Conservation (phyloP, 805 yeast genomes). For the Kurtzmaniella cleridarum region DNA sequence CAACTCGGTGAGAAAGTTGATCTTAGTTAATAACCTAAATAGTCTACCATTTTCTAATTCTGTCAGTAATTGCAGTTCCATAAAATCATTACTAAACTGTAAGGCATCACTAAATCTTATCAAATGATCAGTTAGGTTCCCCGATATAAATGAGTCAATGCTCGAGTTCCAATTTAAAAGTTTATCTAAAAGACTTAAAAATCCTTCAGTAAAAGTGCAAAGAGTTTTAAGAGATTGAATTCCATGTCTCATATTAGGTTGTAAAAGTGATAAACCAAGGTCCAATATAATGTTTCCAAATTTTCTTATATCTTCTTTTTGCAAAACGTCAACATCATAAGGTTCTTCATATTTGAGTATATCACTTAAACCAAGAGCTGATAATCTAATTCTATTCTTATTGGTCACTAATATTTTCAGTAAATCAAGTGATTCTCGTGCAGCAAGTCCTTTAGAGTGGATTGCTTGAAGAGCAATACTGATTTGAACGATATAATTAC, state of each 20-base stretch:
- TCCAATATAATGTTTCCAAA: conserved; percentile 60
- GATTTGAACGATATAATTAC: conserved; percentile 76
- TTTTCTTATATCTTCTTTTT: conserved; percentile 49
- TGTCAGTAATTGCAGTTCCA: conserved; percentile 55
- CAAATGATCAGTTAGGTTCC: conserved; percentile 28
- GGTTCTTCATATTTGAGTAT: conserved; percentile 42
- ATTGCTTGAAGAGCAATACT: conserved; percentile 60
- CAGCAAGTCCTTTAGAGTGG: conserved; percentile 61
- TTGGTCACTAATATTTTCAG: conserved; percentile 71
- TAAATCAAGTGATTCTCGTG: conserved; percentile 54
- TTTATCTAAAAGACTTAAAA: not conserved
- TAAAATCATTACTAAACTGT: conserved; percentile 48
- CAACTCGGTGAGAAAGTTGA: conserved; percentile 71
- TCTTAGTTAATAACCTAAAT: conserved; percentile 74
- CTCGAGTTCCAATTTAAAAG: not conserved
- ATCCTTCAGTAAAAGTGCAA: not conserved
- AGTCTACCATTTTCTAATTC: conserved; percentile 88
- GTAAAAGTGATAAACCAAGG: conserved; percentile 39
- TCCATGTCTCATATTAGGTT: conserved; percentile 16
- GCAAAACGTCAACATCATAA: conserved; percentile 23
- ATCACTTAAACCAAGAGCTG: conserved; percentile 69
- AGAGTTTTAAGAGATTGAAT: not conserved
- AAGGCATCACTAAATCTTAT: conserved; percentile 45
- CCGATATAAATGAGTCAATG: conserved; percentile 14
- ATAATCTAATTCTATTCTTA: conserved; percentile 63